Evolutionary conservation across 768 basidiomycete genomes (phyloP), one percentile per base, ranked within the genome.

Genomic region (Holtermannia corniformis): DNA sequence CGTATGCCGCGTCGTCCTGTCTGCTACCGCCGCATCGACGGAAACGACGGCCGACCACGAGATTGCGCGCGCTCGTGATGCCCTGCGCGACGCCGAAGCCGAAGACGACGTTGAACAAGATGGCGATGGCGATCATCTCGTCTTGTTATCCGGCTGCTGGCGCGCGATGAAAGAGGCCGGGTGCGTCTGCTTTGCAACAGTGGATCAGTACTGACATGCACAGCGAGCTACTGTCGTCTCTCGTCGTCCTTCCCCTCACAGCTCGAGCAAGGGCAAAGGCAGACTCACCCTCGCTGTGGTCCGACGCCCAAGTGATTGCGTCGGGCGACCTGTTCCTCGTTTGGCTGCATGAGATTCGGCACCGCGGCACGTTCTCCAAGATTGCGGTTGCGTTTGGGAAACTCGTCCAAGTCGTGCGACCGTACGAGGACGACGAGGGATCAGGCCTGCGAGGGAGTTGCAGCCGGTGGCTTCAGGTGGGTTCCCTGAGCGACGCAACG

Each of bases 331-430:
- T 57, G 16, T 68, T 67, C 44, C 44, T 68, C 11, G 49, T 46
- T 7, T 72, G 71, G 71, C 46, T 72, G 52, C 63, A 66, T 41
- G 64, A 68, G 46, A 65, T 72, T 42, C 58, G 68, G 47, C 71
- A 72, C 56, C 60, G 71, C 16, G 71, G 68, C 0, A 68, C 68
- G 10, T 72, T 70, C 49, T 65, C 68, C n/a, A 65, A 62, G 45
- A 59, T 72, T 41, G 65, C 68, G 20, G 24, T 40, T n/a, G 60
- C 65, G 4, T 68, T 72, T 47, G 60, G 57, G 4, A 27, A 43
- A 0, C 49, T 70, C 7, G 57, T 70, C 24, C 60, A 65, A 10
- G 50, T 49, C 3, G 53, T 65, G 41, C 52, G 59, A 43, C 42
- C 51, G 4, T 19, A 22, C 46, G 25, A 47, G 25, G 46, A 25